Evolutionary conservation across 2,329 filamentous ascomycete genomes (phyloP), one percentile per base, ranked within the genome.

Genomic region (Niveomyces coronatus): DNA sequence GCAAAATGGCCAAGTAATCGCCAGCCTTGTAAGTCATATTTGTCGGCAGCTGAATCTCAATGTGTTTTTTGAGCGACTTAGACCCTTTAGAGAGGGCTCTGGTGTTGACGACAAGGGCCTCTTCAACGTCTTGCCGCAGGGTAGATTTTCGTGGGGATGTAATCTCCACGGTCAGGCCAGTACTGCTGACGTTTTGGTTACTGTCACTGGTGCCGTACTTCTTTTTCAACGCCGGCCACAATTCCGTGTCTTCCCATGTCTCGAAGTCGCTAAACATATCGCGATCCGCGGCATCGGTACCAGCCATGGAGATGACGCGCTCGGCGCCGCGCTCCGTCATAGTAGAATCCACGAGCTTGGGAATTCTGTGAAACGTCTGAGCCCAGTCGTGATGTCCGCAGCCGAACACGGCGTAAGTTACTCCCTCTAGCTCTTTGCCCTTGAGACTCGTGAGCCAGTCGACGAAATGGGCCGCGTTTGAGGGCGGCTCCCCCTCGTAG

Each of bases 1-100:
- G 84, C 1, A 87, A 63, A 3, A 87, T 65, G 0, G 81, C 79
- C 1, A 89, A 68, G 53, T 91, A 89, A 52, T 89, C 84, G 11
- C 84, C 85, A 2, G 79, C 72, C 27, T 71, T 68, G 57, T 88
- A 89, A 0, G 67, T 69, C 64, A 76, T 67, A 35, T 70, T 73
- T 0, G 66, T 70, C 0, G 84, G 83, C 1, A 89, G 65, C 43
- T 75, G 71, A 23, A 87, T 74, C 45, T 76, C 75, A 15, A 85
- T 70, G 44, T 80, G 70, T 17, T 73, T 71, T 63, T 85, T 86
- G 26, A 62, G 61, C 0, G 73, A 62, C 18, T 64, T 67, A 0
- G 61, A 66, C 4, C 20, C 37, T 1, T 62, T 58, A 1, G 67
- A 76, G 23, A 84, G 60, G 0, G 63, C 53, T 32, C 60, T 62